Evolutionary conservation across 257 asterid species (phyloP).

Genomic region (Solanum sejunctum): DNA sequence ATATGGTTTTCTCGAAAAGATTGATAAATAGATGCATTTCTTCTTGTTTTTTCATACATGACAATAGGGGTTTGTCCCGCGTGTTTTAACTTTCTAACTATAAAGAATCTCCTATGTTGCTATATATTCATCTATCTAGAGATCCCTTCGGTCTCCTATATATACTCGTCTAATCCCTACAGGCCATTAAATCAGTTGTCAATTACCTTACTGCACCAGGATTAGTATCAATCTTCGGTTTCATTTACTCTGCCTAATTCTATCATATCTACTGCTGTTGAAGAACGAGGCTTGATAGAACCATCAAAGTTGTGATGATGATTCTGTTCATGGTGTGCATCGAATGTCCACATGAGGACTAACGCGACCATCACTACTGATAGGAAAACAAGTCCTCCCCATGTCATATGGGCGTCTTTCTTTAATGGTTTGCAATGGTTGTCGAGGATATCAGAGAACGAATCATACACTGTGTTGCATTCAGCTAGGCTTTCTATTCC

Average conservation of each 20-base stretch:
- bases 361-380: conserved; percentile 43
- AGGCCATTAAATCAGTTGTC: background rate
- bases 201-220: background rate
- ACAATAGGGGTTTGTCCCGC: conserved; percentile 19
- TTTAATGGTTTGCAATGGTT: conserved; percentile 58
- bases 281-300: conserved; percentile 39
- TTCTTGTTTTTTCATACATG: background rate
- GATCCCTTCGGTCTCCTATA: background rate
- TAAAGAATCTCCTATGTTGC: background rate
- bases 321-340: conserved; percentile 17
- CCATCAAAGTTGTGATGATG: conserved; percentile 13
- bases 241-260: conserved; percentile 23
- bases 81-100: background rate
- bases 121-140: background rate
- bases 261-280: background rate
- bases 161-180: background rate
- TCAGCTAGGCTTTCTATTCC: conserved; percentile 56
- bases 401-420: conserved; percentile 30
- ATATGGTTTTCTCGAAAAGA: background rate
- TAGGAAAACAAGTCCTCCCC: conserved; percentile 42
- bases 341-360: conserved; percentile 32
- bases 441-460: conserved; percentile 47
- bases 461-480: conserved; percentile 45
- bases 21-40: background rate
- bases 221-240: background rate